Evolutionary conservation across 1,284 basidiomycete genomes (phyloP), one percentile per base, ranked within the genome.

Genomic region (Malassezia caprae): DNA sequence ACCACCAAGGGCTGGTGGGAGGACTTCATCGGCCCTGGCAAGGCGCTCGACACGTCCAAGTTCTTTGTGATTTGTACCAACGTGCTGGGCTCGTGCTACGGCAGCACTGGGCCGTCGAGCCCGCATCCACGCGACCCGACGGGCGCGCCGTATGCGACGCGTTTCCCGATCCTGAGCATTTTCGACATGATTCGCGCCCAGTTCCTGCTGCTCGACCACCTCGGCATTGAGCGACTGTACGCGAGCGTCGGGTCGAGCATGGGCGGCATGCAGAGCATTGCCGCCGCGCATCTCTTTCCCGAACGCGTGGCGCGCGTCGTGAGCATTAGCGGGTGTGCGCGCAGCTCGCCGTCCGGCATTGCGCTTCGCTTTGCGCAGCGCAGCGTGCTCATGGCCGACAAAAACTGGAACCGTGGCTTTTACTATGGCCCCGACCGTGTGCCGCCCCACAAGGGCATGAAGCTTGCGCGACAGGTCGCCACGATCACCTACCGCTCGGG

Each of bases 401-500:
- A 93, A 0, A 96, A 98, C 65, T 99, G 93, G 94, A 98, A 98
- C 64, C 84, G 90, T 37, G 93, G 94, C 1, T 96, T 93, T 76
- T 99, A 99, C 77, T 99, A 99, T 72, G 86, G 89, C 4, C 42
- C 51, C 50, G 68, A 64, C 35, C 80, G 82, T n/a, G 74, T 91
- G 12, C 94, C 93, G 1, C 93, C 93, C 2, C 94, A 98, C 75
- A 88, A 85, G 2, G 93, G 93, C 23, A 96, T 98, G 90, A 99
- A 99, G 77, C 82, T 99, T 30, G 94, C 93, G 15, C 82, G 93
- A 60, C 93, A 99, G 78, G 96, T 99, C 64, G 94, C 94, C 5
- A 98, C 94, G 0, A 96, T 99, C 73, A 98, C 94, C 0, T 99
- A 99, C 76, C 85, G 94, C 24, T 96, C 91, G 8, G 94, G 94